Evolutionary conservation across 768 basidiomycete genomes (phyloP).

Genomic region (Sporobolomyces pararoseus): DNA sequence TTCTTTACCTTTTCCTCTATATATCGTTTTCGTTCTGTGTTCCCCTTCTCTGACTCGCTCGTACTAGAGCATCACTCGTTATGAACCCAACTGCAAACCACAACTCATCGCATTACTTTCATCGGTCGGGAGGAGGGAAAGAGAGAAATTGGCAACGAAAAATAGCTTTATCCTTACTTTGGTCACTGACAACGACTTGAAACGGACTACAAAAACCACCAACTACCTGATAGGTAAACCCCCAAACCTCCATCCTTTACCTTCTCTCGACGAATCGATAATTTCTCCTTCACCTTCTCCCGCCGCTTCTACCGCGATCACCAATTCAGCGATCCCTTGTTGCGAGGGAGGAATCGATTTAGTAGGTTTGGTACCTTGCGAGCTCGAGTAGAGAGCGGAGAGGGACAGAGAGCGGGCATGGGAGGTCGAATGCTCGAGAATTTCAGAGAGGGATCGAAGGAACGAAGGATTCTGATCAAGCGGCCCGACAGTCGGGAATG

Average conservation of each 20-base stretch:
- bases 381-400: slow-evolving; percentile 12
- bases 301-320: slow-evolving; percentile 5
- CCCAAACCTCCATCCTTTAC: slow-evolving; percentile 19
- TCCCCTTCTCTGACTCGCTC: too few relatives aligned
- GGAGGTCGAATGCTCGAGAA: slow-evolving; percentile 22
- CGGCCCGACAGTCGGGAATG: too few relatives aligned
- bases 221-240: slow-evolving; percentile 9
- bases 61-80: too few relatives aligned
- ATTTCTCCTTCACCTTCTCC: slow-evolving; percentile 18
- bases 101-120: too few relatives aligned
- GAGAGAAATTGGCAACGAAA: too few relatives aligned
- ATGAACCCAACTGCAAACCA: not conserved
- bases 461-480: too few relatives aligned
- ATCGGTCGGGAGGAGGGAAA: too few relatives aligned
- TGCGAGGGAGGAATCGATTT: not conserved
- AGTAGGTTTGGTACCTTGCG: slow-evolving; percentile 10
- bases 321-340: slow-evolving; percentile 2
- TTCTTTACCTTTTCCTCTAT: too few relatives aligned
- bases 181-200: too few relatives aligned
- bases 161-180: too few relatives aligned
- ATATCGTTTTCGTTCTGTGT: too few relatives aligned
- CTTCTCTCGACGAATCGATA: not conserved
- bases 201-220: too few relatives aligned
- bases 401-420: slow-evolving; percentile 28
- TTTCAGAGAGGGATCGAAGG: not conserved